Conservation (phyloP, 345 rosid species). For the Populus simonii region DNA sequence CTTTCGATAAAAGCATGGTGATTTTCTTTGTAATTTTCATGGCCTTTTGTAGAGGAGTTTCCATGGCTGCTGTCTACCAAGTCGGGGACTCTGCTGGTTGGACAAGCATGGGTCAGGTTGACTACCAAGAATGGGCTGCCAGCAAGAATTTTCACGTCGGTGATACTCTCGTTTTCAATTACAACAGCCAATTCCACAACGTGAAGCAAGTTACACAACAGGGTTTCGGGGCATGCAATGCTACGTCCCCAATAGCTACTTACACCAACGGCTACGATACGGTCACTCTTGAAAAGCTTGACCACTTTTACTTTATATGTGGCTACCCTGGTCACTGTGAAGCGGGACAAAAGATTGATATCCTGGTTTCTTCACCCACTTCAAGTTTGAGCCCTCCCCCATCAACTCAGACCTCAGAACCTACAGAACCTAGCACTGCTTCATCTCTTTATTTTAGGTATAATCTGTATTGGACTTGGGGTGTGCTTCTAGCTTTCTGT, state of each 20-base stretch:
- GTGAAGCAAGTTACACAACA: slow-evolving; percentile 27
- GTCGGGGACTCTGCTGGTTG: slow-evolving; percentile 13
- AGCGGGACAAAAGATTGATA: slow-evolving; percentile 30
- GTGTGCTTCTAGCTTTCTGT: too few species aligned
- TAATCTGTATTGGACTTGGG: too few species aligned
- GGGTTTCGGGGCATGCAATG: slow-evolving; percentile 28
- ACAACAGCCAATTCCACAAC: slow-evolving; percentile 30
- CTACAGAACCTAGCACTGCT: too few species aligned
- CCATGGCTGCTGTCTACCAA: background rate
- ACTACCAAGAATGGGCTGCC: slow-evolving; percentile 7
- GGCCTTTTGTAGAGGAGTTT: background rate
- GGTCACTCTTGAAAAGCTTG: slow-evolving; percentile 19
- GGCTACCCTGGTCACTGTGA: slow-evolving; percentile 34
- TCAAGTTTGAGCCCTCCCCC: too few species aligned
- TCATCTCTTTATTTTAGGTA: too few species aligned
- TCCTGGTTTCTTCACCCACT: background rate
- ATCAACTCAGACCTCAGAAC: too few species aligned
- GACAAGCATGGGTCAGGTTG: background rate
- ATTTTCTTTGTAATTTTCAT: too few species aligned
- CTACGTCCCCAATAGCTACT: slow-evolving; percentile 16
- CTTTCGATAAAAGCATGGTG: too few species aligned
- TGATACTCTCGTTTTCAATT: slow-evolving; percentile 5
- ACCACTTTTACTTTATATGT: slow-evolving; percentile 27
- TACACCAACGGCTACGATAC: slow-evolving; percentile 31
- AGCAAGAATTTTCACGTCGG: background rate